Evolutionary conservation across 2,329 filamentous ascomycete genomes (phyloP).

Genomic region (Chaetoscypha palmicola): DNA sequence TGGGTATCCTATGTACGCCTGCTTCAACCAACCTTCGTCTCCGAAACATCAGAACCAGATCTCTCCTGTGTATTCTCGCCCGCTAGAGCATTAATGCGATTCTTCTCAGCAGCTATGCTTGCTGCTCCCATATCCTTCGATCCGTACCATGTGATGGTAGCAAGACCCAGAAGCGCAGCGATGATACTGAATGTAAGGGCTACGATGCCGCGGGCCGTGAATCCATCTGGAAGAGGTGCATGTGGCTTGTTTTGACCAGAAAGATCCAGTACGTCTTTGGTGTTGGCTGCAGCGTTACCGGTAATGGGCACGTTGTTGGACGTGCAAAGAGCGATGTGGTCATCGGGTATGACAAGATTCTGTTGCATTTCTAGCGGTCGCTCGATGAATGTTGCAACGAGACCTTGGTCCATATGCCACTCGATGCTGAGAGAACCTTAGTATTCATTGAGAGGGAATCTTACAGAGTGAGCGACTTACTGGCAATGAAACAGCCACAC

Average conservation of each 20-base stretch:
- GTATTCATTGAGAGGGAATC: too few relatives aligned
- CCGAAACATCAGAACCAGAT: neutral
- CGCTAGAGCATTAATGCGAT: conserved; percentile 13
- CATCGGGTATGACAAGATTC: conserved; percentile 48
- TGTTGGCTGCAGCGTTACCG: conserved; percentile 74
- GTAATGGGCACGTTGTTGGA: conserved; percentile 41
- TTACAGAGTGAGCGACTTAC: conserved; percentile 4
- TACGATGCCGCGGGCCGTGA: conserved; percentile 28
- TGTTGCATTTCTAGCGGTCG: conserved; percentile 29
- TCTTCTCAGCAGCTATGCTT: conserved; percentile 19
- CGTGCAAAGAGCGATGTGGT: conserved; percentile 52
- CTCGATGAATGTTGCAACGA: conserved; percentile 51
- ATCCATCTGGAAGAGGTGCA: conserved; percentile 24
- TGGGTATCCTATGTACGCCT: conserved; percentile 1
- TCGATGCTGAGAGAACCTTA: conserved; percentile 75
- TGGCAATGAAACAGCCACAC: conserved; percentile 75
- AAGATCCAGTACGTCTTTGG: conserved; percentile 54
- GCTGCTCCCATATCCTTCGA: conserved; percentile 29
- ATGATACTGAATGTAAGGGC: conserved; percentile 28
- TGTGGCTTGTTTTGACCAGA: conserved; percentile 37
- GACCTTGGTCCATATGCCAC: conserved; percentile 65
- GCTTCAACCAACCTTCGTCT: neutral
- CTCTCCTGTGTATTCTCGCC: neutral
- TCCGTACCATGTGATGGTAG: conserved; percentile 27
- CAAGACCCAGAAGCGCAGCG: conserved; percentile 25